Conservation (phyloP, 2,329 filamentous ascomycete genomes). For the Diaporthe destruens region DNA sequence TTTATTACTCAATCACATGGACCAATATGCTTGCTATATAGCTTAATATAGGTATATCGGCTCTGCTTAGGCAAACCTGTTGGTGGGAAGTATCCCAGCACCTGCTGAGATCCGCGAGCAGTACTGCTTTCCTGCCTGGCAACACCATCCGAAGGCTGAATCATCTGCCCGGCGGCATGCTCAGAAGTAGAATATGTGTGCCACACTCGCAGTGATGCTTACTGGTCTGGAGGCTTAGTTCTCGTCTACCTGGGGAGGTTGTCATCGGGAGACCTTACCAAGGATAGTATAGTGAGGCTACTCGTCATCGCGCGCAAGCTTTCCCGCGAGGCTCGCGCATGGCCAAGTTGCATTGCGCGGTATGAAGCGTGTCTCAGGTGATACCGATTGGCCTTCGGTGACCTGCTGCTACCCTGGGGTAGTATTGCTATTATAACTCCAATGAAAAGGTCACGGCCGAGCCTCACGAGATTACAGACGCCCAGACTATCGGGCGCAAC, state of each 20-base stretch:
- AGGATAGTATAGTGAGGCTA: neutral
- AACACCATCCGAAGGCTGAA: neutral
- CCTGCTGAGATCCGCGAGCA: neutral
- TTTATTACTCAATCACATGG: conserved; percentile 9
- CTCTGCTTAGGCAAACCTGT: neutral
- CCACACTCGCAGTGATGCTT: neutral
- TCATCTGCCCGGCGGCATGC: neutral
- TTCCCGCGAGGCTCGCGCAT: neutral
- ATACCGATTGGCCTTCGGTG: neutral
- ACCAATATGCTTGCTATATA: neutral
- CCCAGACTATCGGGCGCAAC: neutral
- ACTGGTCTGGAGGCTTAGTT: neutral
- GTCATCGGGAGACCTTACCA: neutral
- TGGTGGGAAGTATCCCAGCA: neutral
- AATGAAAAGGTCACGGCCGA: neutral
- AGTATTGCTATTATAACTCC: no score
- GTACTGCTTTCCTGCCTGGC: neutral
- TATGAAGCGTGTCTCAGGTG: neutral
- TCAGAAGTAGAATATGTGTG: neutral
- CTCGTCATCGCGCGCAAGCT: neutral
- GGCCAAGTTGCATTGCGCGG: neutral
- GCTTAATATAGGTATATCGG: conserved; percentile 13
- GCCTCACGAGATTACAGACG: neutral
- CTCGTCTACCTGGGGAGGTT: neutral
- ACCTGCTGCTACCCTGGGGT: no score